A percentile compares a stretch with the other conserved stretches of the same genome.
Evolutionary conservation across 371 early-diverging fungal genomes (phyloP).

Genomic region (Syncephalis plumigaleata): DNA sequence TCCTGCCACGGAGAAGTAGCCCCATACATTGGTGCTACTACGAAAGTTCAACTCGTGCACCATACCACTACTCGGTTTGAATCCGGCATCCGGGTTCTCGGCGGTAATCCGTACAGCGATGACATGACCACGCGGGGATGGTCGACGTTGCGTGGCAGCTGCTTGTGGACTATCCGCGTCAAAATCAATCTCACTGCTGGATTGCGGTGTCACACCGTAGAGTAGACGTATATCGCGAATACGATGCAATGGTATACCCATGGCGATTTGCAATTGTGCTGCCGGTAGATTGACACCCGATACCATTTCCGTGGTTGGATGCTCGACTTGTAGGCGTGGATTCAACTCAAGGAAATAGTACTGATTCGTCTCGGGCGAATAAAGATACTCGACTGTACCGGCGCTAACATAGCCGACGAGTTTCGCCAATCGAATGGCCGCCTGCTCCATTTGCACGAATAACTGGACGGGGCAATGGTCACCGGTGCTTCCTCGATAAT

Average conservation of each 20-base stretch:
- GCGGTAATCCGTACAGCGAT: conserved; percentile 97
- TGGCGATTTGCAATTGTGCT: conserved; percentile 93
- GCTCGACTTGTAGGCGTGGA: conserved; percentile 98
- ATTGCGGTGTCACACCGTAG: conserved; percentile 72
- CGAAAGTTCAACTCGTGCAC: conserved; percentile 92
- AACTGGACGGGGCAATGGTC: conserved; percentile 70
- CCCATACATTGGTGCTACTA: conserved; percentile 90
- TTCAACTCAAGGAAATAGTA: conserved; percentile 97
- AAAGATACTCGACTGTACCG: conserved; percentile 97
- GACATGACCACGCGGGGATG: conserved; percentile 92
- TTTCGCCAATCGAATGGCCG: conserved; percentile 88
- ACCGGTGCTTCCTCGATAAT: conserved; percentile 95
- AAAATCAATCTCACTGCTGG: conserved; percentile 84
- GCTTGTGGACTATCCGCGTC: conserved; percentile 63
- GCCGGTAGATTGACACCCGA: conserved; percentile 96
- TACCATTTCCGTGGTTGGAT: conserved; percentile 98
- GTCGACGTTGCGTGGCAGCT: conserved; percentile 67
- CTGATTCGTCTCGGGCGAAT: conserved; percentile 63
- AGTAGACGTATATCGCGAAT: conserved; percentile 90
- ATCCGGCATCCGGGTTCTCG: conserved; percentile 98
- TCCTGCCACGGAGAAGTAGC: conserved; percentile 93
- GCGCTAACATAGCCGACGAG: conserved; percentile 91
- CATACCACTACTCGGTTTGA: conserved; percentile 93
- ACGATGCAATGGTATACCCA: conserved; percentile 90
- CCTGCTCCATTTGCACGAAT: conserved; percentile 84